phyloP scores from a whole-genome alignment of 192 early-diverging fungal species.

The Coemansia sp. region DNA sequence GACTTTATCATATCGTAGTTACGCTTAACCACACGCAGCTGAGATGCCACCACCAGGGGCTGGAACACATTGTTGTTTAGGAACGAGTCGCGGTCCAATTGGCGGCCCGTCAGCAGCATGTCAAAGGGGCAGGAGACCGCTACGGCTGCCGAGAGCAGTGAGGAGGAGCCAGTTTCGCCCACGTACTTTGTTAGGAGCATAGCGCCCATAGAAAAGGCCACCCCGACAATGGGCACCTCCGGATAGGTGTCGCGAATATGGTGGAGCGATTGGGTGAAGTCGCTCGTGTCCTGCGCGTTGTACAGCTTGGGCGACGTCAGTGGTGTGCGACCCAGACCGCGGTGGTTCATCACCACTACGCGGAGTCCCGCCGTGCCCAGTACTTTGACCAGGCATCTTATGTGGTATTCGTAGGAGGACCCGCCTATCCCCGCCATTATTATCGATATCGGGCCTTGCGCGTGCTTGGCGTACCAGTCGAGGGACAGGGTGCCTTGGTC shows the following conservation, averaged over 20 bases:
- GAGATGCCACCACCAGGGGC: constrained; percentile 39
- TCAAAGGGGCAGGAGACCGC: constrained; percentile 78
- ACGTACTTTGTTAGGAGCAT: constrained; percentile 82
- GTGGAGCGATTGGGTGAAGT: constrained; percentile 26
- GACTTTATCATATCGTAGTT: constrained; percentile 34
- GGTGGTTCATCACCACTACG: constrained; percentile 54
- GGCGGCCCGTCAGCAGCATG: constrained; percentile 43
- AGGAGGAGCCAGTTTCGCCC: constrained; percentile 67
- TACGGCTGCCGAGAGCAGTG: constrained; percentile 60
- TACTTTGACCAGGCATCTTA: constrained; percentile 62
- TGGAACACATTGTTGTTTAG: constrained; percentile 52
- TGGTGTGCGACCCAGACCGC: constrained; percentile 8
- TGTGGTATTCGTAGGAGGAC: constrained; percentile 78
- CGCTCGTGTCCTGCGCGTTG: constrained; percentile 68
- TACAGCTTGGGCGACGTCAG: constrained; percentile 59
- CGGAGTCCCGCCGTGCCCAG: constrained; percentile 52
- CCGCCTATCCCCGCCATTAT: constrained; percentile 82
- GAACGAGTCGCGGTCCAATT: constrained; percentile 42
- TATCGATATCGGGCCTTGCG: constrained; percentile 64
- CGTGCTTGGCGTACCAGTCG: constrained; percentile 67
- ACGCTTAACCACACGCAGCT: constrained; percentile 34
- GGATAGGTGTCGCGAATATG: constrained; percentile 46
- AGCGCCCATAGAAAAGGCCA: constrained; percentile 83
- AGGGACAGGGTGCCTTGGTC: constrained; percentile 76
- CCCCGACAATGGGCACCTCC: constrained; percentile 61